Conservation (phyloP, 2,329 filamentous ascomycete species). For the Lasiodiplodia gonubiensis region DNA sequence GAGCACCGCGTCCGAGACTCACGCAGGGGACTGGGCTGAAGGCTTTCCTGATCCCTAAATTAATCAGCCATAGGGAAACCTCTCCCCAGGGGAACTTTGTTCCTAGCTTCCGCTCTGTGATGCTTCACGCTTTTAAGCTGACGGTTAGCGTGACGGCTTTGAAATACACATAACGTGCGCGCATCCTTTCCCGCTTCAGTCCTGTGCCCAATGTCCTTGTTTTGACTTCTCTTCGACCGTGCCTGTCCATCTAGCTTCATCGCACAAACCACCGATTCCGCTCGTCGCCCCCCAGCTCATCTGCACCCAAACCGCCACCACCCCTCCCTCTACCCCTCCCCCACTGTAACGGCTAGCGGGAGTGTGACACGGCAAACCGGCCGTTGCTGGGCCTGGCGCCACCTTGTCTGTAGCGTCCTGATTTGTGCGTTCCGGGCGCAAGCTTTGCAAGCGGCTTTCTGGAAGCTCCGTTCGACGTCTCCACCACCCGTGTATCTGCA, state of each 20-base stretch:
- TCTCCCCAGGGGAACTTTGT: not conserved
- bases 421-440: not conserved
- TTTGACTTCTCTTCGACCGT: slow-evolving; percentile 13
- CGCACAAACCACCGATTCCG: slow-evolving; percentile 19
- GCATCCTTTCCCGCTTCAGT: slow-evolving; percentile 15
- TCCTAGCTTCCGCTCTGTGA: slow-evolving; percentile 6
- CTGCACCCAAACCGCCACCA: slow-evolving; percentile 16
- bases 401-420: slow-evolving; percentile 10
- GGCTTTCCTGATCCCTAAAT: slow-evolving; percentile 17
- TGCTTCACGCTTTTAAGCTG: slow-evolving; percentile 13
- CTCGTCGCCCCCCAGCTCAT: slow-evolving; percentile 21
- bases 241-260: slow-evolving; percentile 15
- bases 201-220: not conserved
- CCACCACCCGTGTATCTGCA: slow-evolving; percentile 2
- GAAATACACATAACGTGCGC: slow-evolving; percentile 16
- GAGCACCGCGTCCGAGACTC: slow-evolving; percentile 11
- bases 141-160: slow-evolving; percentile 17
- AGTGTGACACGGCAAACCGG: slow-evolving; percentile 11
- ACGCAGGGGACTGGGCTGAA: not conserved
- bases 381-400: slow-evolving; percentile 5
- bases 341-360: slow-evolving; percentile 20
- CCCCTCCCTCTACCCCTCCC: slow-evolving; percentile 18
- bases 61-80: slow-evolving; percentile 15
- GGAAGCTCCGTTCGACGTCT: not conserved
- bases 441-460: slow-evolving; percentile 1